Evolutionary conservation across 2,329 filamentous ascomycete genomes (phyloP), one percentile per base, ranked within the genome.

Genomic region (Penicillium expansum): DNA sequence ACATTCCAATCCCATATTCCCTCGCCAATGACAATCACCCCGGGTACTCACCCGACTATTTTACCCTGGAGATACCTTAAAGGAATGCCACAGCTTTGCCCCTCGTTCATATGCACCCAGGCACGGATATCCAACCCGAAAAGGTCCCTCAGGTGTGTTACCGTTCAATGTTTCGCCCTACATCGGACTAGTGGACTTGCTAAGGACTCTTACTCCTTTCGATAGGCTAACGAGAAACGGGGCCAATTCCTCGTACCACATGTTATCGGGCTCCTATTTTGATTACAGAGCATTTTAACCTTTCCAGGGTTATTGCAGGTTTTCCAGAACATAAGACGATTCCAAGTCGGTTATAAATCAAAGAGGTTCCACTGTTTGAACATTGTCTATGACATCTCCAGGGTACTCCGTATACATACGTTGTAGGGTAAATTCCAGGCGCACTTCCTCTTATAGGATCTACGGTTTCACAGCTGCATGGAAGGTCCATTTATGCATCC

Each of bases 81-180:
- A 62, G 49, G 61, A 65, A 65, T 64, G 61, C 37, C 14, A 42
- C 52, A 33, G 20, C 20, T 52, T 20, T 58, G 43, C 61, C 62
- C 62, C 61, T 63, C 61, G 61, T n/a, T n/a, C 59, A 63, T 57
- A 63, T 60, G 59, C 61, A 61, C 41, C 53, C 51, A 60, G 55
- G 55, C 61, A 58, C 54, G 52, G 53, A 58, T 54, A 54, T 48
- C 35, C 50, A 47, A 38, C 35, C 51, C 51, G 41, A 20, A 48
- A 48, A 42, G 43, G 29, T 33, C 30, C 32, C 44, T 9, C 50
- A 41, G 43, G 38, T 48, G 56, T 50, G 44, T 54, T 47, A 47
- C 55, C 37, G 41, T 56, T 48, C 18, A 41, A 41, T 37, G 30
- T 29, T 57, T 42, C 29, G 48, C 48, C 37, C 48, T 49, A 29